Evolutionary conservation across 306 rosid species (phyloP).

Genomic region (Prunus mongolica): DNA sequence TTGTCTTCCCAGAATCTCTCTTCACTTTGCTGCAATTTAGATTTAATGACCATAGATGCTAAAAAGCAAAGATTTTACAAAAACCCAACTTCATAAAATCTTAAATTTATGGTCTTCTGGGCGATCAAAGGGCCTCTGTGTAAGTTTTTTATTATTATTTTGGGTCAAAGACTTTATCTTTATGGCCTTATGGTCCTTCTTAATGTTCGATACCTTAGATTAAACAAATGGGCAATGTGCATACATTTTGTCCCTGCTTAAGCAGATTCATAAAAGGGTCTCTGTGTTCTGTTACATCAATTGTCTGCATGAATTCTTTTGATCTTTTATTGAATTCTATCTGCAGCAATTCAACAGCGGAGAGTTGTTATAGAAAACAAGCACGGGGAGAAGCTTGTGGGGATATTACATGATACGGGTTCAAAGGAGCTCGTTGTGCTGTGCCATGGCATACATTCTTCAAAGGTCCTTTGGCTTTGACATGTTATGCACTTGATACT

Average conservation of each 20-base stretch:
- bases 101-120: not conserved
- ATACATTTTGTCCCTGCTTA: no score
- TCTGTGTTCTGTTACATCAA: not conserved
- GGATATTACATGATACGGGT: constrained; percentile 63
- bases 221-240: not conserved
- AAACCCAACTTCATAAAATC: not conserved
- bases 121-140: not conserved
- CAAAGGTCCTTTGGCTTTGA: constrained; percentile 49
- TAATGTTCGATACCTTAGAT: not conserved
- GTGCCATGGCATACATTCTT: constrained; percentile 87
- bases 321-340: not conserved
- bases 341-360: constrained; percentile 30
- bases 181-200: not conserved
- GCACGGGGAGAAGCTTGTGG: constrained; percentile 71
- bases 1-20: no score
- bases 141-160: not conserved
- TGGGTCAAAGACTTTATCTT: not conserved
- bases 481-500: not conserved
- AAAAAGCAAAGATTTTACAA: not conserved
- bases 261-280: no score
- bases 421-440: constrained; percentile 59
- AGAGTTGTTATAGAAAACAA: constrained; percentile 42
- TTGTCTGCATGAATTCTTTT: not conserved
- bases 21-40: not conserved
- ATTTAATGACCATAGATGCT: not conserved